phyloP scores from a whole-genome alignment of 176 grass and related monocot genomes.

The Aechmea fasciata region DNA sequence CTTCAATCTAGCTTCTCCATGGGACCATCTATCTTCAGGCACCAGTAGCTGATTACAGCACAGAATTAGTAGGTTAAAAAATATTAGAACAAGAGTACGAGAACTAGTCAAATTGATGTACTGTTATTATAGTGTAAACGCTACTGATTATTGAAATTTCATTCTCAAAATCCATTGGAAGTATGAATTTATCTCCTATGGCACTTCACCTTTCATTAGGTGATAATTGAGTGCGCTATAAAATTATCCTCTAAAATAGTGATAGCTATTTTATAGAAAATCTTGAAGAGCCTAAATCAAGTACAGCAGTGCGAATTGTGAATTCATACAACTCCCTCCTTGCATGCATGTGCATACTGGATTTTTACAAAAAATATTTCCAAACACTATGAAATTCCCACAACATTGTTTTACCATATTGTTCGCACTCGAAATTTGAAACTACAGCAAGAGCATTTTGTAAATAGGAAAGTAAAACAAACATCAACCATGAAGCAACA shows the following conservation, averaged over 20 bases:
- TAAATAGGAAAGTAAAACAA: neutral
- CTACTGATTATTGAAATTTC: neutral
- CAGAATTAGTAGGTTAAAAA: neutral
- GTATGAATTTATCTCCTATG: no score
- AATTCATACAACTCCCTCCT: neutral
- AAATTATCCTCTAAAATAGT: no score
- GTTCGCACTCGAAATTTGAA: neutral
- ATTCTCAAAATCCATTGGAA: neutral
- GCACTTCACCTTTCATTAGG: no score
- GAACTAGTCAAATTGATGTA: constrained; percentile 7
- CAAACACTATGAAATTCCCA: neutral
- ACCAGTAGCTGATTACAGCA: constrained; percentile 29
- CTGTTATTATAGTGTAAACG: neutral
- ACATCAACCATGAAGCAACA: constrained; percentile 4
- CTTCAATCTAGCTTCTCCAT: constrained; percentile 37
- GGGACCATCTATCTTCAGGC: constrained; percentile 29
- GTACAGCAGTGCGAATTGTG: neutral
- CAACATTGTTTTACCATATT: neutral
- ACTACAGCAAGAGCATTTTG: neutral
- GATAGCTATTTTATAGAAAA: no score
- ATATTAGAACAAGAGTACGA: neutral
- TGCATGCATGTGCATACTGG: no score
- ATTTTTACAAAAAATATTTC: neutral
- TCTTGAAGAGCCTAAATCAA: neutral
- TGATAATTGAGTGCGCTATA: no score